These are phyloP conservation scores for Rhizoclosmatium globosum DNA, from an alignment of 192 early-diverging fungal species.

Conservation along the genomic window DNA sequence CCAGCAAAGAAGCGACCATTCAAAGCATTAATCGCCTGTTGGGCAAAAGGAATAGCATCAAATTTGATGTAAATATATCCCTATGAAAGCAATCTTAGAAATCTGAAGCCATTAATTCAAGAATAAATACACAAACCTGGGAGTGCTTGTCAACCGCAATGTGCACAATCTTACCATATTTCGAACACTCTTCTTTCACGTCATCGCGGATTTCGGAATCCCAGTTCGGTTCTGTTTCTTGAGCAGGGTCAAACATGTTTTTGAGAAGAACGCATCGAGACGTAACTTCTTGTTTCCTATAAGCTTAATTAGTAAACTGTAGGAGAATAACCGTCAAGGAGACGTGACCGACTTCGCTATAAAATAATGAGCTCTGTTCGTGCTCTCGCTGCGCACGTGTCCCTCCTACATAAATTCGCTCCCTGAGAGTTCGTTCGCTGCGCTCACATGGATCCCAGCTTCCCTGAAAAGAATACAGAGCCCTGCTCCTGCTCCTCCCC, in stretches of 20 bases:
- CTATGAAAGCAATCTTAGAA: constrained; percentile 40
- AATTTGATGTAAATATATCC: constrained; percentile 89
- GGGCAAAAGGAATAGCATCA: constrained; percentile 69
- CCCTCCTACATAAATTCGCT: no score
- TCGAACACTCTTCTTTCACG: constrained; percentile 81
- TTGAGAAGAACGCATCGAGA: constrained; percentile 77
- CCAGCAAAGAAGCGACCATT: constrained; percentile 93
- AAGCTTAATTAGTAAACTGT: not conserved
- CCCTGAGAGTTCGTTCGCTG: no score
- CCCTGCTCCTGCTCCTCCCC: no score
- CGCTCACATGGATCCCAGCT: no score
- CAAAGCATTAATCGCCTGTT: constrained; percentile 73
- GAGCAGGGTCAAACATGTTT: constrained; percentile 88
- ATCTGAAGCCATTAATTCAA: constrained; percentile 6
- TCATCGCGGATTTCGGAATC: constrained; percentile 85
- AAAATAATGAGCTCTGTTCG: no score
- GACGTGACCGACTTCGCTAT: no score
- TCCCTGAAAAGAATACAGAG: no score
- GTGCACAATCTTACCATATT: constrained; percentile 79
- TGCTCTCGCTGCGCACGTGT: no score
- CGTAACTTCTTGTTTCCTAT: constrained; percentile 58
- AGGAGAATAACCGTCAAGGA: not conserved
- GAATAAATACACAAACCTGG: constrained; percentile 11
- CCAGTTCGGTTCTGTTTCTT: constrained; percentile 86
- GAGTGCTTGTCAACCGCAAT: constrained; percentile 73